Evolutionary conservation across 78 protist genomes (phyloP).

Genomic region (Dictyostelium firmibasis): DNA sequence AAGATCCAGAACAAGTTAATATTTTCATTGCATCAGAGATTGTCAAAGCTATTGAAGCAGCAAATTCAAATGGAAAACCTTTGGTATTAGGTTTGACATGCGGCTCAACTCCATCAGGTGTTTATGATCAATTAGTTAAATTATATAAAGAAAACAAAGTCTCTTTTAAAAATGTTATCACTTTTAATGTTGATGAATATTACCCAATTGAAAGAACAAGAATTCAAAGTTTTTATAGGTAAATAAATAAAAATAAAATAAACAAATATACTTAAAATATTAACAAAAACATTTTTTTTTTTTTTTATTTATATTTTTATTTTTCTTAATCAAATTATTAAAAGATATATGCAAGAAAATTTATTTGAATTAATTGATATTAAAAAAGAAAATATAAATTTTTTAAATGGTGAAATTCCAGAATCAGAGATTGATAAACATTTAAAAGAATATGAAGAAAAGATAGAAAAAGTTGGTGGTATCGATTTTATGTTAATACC

Average conservation of each 20-base stretch:
- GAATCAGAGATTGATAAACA: conserved; percentile 74
- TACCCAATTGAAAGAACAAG: conserved; percentile 29
- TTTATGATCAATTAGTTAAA: conserved; percentile 82
- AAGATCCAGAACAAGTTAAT: conserved; percentile 45
- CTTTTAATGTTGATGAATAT: conserved; percentile 96
- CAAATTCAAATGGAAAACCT: background rate
- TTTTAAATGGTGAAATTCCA: conserved; percentile 85
- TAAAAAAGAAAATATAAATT: conserved; percentile 74
- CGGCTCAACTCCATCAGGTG: conserved; percentile 54
- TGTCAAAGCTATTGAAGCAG: background rate
- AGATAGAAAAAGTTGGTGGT: conserved; percentile 84
- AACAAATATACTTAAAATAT: background rate
- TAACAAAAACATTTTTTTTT: background rate
- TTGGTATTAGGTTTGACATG: conserved; percentile 41
- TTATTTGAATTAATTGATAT: conserved; percentile 90
- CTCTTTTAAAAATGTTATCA: conserved; percentile 82
- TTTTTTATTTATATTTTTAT: conserved; percentile 43
- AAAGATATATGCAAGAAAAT: conserved; percentile 90
- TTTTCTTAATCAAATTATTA: conserved; percentile 31
- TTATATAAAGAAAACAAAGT: conserved; percentile 71
- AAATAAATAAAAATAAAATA: background rate
- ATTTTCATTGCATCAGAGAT: conserved; percentile 21
- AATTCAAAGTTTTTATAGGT: conserved; percentile 67
- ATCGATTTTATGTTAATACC: conserved; percentile 90
- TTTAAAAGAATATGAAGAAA: conserved; percentile 83